Evolutionary conservation across 352 stramenopile species (phyloP).

Genomic region (Pythium biforme): DNA sequence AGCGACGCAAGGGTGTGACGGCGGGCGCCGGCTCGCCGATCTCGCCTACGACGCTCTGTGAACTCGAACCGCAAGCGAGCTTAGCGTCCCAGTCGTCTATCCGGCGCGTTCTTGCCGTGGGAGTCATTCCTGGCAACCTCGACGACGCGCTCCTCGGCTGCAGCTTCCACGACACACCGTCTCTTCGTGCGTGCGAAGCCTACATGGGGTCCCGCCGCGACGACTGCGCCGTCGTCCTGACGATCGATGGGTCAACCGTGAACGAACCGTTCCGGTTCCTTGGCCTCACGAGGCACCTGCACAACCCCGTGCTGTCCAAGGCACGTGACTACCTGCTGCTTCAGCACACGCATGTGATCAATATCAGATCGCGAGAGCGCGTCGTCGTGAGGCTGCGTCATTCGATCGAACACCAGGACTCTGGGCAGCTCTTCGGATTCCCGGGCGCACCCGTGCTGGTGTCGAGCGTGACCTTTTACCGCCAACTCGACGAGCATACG

Average conservation of each 20-base stretch:
- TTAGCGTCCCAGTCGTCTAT: neutral
- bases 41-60: neutral
- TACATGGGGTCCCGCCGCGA: slow-evolving; percentile 39
- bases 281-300: slow-evolving; percentile 31
- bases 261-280: slow-evolving; percentile 38
- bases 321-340: slow-evolving; percentile 44
- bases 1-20: slow-evolving; percentile 17
- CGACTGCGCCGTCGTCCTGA: slow-evolving; percentile 31
- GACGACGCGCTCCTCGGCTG: slow-evolving; percentile 56
- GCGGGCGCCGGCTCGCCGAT: neutral
- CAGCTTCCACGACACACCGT: slow-evolving; percentile 39
- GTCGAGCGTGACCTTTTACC: slow-evolving; percentile 37
- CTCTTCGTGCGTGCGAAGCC: slow-evolving; percentile 32
- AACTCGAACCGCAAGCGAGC: slow-evolving; percentile 2
- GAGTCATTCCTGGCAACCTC: slow-evolving; percentile 38
- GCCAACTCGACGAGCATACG: slow-evolving; percentile 32
- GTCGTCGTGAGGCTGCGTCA: slow-evolving; percentile 50
- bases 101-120: slow-evolving; percentile 27
- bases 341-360: neutral
- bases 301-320: slow-evolving; percentile 19
- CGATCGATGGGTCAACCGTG: slow-evolving; percentile 24
- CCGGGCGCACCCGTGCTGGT: too few relatives aligned
- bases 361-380: slow-evolving; percentile 30
- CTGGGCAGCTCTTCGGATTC: too few relatives aligned
- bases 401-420: slow-evolving; percentile 46